phyloP scores from a whole-genome alignment of 1,284 basidiomycete species.

The Trametes pubescens region DNA sequence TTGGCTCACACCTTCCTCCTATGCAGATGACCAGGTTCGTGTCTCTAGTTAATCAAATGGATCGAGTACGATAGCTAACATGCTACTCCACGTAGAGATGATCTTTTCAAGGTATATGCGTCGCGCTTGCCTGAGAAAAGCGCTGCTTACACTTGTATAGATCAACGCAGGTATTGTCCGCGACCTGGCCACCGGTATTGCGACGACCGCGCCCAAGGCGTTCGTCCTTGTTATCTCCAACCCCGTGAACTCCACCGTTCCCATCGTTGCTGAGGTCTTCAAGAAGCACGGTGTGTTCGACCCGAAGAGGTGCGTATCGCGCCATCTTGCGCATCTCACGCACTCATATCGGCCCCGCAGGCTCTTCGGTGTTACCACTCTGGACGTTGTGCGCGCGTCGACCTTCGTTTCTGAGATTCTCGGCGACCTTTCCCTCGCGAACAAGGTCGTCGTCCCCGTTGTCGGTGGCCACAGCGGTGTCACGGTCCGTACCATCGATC shows the following conservation, averaged over 20 bases:
- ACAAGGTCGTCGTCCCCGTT: slow-evolving; percentile 86
- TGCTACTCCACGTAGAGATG: slow-evolving; percentile 68
- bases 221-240: slow-evolving; percentile 96
- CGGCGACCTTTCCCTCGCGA: slow-evolving; percentile 67
- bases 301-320: slow-evolving; percentile 75
- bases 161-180: slow-evolving; percentile 98
- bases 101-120: slow-evolving; percentile 85
- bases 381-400: slow-evolving; percentile 97
- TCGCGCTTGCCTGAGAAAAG: not conserved
- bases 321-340: slow-evolving; percentile 7
- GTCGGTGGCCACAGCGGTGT: slow-evolving; percentile 97
- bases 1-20: slow-evolving; percentile 16
- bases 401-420: slow-evolving; percentile 91
- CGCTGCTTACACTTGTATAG: slow-evolving; percentile 49
- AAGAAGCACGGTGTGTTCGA: slow-evolving; percentile 94
- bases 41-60: not conserved
- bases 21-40: slow-evolving; percentile 78
- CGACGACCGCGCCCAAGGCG: slow-evolving; percentile 88
- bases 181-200: slow-evolving; percentile 91
- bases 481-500: slow-evolving; percentile 60
- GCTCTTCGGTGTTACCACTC: slow-evolving; percentile 97
- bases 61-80: not conserved
- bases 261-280: slow-evolving; percentile 94
- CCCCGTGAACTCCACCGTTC: slow-evolving; percentile 97
- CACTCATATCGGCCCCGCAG: slow-evolving; percentile 54